These are phyloP conservation scores for Scenedesmus sp. DNA, from an alignment of 163 green algal genomes.

Conservation along the genomic window DNA sequence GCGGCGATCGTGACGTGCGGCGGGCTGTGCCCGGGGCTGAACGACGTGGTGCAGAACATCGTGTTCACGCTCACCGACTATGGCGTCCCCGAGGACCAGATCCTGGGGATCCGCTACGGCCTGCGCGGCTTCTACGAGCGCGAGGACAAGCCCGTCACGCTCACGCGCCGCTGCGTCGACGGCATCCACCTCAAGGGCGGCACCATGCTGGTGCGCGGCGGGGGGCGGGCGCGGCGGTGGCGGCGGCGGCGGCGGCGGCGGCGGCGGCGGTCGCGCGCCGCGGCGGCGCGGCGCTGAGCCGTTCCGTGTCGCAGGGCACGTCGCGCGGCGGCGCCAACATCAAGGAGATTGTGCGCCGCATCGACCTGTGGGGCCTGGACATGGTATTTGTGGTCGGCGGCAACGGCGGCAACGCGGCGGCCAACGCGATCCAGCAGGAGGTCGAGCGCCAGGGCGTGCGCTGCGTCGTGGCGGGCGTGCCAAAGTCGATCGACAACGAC, in stretches of 20 bases:
- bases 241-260: not conserved
- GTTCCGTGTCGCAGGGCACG: constrained; percentile 74
- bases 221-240: not conserved
- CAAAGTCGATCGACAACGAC: constrained; percentile 99
- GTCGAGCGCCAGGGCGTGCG: constrained; percentile 73
- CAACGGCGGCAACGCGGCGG: constrained; percentile 94
- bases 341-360: constrained; percentile 92
- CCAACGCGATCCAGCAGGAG: constrained; percentile 89
- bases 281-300: not conserved
- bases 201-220: constrained; percentile 72
- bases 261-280: not conserved
- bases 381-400: constrained; percentile 92
- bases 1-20: constrained; percentile 96
- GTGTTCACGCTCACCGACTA: constrained; percentile 85
- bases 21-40: constrained; percentile 96
- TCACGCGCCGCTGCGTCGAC: constrained; percentile 78
- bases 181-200: constrained; percentile 94
- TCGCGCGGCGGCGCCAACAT: constrained; percentile 94
- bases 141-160: constrained; percentile 81
- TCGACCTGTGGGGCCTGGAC: constrained; percentile 96
- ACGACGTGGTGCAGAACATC: constrained; percentile 93
- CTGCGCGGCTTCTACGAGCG: constrained; percentile 92
- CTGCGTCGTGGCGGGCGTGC: constrained; percentile 88
- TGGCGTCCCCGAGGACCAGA: constrained; percentile 82
- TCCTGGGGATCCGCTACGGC: constrained; percentile 86